Evolutionary conservation across 176 grass and related monocot species (phyloP).

Genomic region (Chrysopogon serrulatus): DNA sequence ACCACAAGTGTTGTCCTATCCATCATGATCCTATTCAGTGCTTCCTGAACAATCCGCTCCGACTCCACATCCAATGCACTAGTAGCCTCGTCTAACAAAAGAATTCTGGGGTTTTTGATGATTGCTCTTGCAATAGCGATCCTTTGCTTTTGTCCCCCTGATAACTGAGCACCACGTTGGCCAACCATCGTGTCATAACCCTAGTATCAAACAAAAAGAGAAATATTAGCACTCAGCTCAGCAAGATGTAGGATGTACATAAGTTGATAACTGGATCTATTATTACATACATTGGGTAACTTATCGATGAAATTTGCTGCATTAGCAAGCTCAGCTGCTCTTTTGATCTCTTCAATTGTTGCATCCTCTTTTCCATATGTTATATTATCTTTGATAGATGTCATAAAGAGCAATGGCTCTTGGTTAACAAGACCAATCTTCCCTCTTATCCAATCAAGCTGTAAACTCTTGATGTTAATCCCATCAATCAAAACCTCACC

Average conservation of each 20-base stretch:
- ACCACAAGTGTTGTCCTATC: conserved; percentile 81
- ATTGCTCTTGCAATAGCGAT: conserved; percentile 88
- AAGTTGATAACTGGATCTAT: neutral
- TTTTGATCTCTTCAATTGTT: conserved; percentile 72
- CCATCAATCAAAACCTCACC: conserved; percentile 86
- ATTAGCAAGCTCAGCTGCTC: conserved; percentile 73
- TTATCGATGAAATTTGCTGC: conserved; percentile 87
- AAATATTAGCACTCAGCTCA: conserved; percentile 23
- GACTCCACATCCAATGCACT: conserved; percentile 90
- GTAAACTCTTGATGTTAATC: conserved; percentile 66
- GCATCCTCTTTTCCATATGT: conserved; percentile 80
- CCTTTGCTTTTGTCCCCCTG: conserved; percentile 89
- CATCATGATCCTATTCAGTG: conserved; percentile 74
- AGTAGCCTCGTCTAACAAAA: conserved; percentile 88
- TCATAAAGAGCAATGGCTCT: conserved; percentile 84
- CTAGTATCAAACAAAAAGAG: conserved; percentile 27
- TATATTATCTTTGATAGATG: conserved; percentile 84
- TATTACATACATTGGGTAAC: conserved; percentile 60
- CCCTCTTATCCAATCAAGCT: conserved; percentile 68
- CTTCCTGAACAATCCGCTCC: conserved; percentile 81
- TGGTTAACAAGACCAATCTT: conserved; percentile 91
- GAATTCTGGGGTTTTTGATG: conserved; percentile 74
- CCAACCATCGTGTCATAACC: conserved; percentile 93
- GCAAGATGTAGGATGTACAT: neutral
- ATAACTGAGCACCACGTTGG: conserved; percentile 74